Percentiles rank a stretch among this genome's conserved stretches.
phyloP scores from a whole-genome alignment of 129 eudicot species.

The Helichrysum umbraculigerum region DNA sequence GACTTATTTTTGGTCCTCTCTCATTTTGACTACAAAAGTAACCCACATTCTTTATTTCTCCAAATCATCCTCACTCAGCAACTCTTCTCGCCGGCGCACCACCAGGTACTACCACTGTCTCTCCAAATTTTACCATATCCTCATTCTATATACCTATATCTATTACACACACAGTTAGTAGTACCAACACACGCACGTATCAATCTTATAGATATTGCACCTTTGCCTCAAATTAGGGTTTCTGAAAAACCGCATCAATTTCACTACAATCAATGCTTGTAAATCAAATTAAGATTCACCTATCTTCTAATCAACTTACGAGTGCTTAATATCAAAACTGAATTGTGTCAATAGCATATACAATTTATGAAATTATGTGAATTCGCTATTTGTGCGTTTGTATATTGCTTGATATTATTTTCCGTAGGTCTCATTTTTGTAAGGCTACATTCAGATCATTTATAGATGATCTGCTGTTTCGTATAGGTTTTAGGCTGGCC shows the following conservation, averaged over 20 bases:
- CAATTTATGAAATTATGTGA: not conserved
- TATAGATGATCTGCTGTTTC: not conserved
- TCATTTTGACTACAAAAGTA: too few relatives aligned
- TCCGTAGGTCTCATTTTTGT: not conserved
- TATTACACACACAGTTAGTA: not conserved
- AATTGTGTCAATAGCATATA: not conserved
- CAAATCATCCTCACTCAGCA: too few relatives aligned
- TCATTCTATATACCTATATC: not conserved
- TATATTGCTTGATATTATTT: not conserved
- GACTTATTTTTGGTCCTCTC: too few relatives aligned
- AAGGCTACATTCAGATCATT: not conserved
- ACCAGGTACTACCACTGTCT: too few relatives aligned
- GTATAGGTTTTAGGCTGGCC: too few relatives aligned
- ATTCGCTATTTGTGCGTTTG: not conserved
- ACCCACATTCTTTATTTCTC: too few relatives aligned
- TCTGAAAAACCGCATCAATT: not conserved
- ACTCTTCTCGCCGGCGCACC: too few relatives aligned
- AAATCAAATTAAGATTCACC: not conserved
- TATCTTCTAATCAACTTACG: not conserved
- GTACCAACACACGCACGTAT: not conserved
- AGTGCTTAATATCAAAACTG: not conserved
- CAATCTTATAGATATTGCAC: not conserved
- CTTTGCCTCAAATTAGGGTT: constrained; percentile 22
- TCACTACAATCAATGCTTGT: not conserved
- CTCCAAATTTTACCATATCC: too few relatives aligned